Conservation (phyloP, 2,329 filamentous ascomycete genomes). For the Fusarium abutilonis region DNA sequence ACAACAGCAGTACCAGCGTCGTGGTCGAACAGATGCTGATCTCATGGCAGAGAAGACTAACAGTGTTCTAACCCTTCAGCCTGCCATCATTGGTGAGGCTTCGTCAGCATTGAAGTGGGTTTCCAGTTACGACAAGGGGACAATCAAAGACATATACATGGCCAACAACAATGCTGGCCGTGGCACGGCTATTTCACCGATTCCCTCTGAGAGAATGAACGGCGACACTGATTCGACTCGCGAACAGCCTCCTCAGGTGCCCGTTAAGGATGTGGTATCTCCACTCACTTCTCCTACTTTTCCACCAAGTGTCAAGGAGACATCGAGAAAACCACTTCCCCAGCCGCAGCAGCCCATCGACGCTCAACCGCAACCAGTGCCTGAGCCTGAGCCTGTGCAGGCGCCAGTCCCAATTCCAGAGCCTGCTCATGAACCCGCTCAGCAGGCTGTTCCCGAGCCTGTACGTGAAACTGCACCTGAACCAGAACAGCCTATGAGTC, state of each 20-base stretch:
- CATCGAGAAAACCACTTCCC: slow-evolving; percentile 38
- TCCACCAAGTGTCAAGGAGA: slow-evolving; percentile 32
- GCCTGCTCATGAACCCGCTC: slow-evolving; percentile 16
- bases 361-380: slow-evolving; percentile 10
- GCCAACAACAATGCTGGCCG: slow-evolving; percentile 77
- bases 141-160: slow-evolving; percentile 86
- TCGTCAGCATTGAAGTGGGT: slow-evolving; percentile 98
- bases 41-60: slow-evolving; percentile 78
- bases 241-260: slow-evolving; percentile 53
- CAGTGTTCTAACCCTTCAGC: slow-evolving; percentile 89
- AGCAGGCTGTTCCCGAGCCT: slow-evolving; percentile 13
- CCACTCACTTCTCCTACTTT: slow-evolving; percentile 40
- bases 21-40: slow-evolving; percentile 66
- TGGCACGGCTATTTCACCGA: slow-evolving; percentile 57
- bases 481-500: slow-evolving; percentile 26
- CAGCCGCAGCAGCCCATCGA: slow-evolving; percentile 7
- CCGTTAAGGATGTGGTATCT: slow-evolving; percentile 51
- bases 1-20: slow-evolving; percentile 54
- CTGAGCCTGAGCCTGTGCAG: slow-evolving; percentile 22
- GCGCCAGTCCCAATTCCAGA: slow-evolving; percentile 10
- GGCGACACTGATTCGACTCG: slow-evolving; percentile 27
- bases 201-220: slow-evolving; percentile 50
- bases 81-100: slow-evolving; percentile 84
- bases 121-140: slow-evolving; percentile 90
- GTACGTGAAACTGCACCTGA: slow-evolving; percentile 19